Conservation (phyloP, 352 stramenopile species). For the Globisporangium heterothallicum region DNA sequence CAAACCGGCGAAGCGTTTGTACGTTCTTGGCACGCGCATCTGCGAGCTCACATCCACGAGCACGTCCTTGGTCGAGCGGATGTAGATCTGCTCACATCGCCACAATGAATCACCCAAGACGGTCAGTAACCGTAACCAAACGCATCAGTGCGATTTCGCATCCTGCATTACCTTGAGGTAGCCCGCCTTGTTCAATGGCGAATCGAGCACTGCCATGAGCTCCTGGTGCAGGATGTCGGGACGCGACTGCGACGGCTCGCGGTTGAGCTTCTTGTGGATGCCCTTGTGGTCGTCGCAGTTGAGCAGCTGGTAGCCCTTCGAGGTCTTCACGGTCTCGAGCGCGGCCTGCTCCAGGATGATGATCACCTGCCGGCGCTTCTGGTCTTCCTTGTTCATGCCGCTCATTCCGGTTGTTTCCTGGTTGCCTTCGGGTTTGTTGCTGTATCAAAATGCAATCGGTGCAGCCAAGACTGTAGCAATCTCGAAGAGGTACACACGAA, state of each 20-base stretch:
- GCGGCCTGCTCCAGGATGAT: slow-evolving; percentile 97
- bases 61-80: slow-evolving; percentile 95
- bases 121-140: too few species aligned
- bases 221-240: slow-evolving; percentile 99
- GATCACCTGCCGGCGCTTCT: slow-evolving; percentile 90
- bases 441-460: not conserved
- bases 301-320: slow-evolving; percentile 98
- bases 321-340: slow-evolving; percentile 99
- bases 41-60: slow-evolving; percentile 98
- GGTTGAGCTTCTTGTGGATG: slow-evolving; percentile 94
- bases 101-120: too few species aligned
- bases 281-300: slow-evolving; percentile 99
- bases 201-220: slow-evolving; percentile 98
- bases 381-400: slow-evolving; percentile 48
- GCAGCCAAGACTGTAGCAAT: too few species aligned
- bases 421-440: not conserved
- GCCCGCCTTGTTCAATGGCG: slow-evolving; percentile 98
- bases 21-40: slow-evolving; percentile 98
- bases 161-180: slow-evolving; percentile 88
- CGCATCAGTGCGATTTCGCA: too few species aligned
- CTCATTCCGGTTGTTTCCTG: slow-evolving; percentile 21
- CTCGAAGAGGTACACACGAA: too few species aligned
- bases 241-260: slow-evolving; percentile 95
- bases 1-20: slow-evolving; percentile 97
- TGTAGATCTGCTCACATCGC: slow-evolving; percentile 87